phyloP scores from a whole-genome alignment of 129 eudicot genomes.

The Ambrosia artemisiifolia region DNA sequence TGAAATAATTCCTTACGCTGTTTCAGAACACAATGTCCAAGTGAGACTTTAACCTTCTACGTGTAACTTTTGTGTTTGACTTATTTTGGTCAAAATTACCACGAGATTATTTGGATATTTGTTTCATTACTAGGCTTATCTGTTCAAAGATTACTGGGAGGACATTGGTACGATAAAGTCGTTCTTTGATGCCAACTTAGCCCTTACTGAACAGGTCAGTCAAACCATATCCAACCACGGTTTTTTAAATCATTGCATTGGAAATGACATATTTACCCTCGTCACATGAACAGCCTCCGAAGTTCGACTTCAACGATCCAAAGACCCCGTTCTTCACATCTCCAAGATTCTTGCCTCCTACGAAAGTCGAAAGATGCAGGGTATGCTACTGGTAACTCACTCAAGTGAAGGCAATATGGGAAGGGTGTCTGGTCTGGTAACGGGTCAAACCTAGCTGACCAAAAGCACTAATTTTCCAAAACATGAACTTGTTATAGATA shows the following conservation, averaged over 20 bases:
- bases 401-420: background rate
- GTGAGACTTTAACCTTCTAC: constrained; percentile 29
- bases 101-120: background rate
- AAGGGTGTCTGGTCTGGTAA: too few relatives aligned
- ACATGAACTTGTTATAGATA: too few relatives aligned
- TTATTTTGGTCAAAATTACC: background rate
- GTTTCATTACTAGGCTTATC: constrained; percentile 53
- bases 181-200: constrained; percentile 85
- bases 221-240: background rate
- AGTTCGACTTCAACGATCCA: constrained; percentile 72
- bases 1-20: constrained; percentile 82
- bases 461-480: too few relatives aligned
- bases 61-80: background rate
- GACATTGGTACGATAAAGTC: constrained; percentile 87
- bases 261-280: constrained; percentile 1
- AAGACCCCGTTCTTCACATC: constrained; percentile 84
- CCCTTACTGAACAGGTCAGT: constrained; percentile 81
- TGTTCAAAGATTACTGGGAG: constrained; percentile 91
- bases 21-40: constrained; percentile 81
- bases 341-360: constrained; percentile 82
- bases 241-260: background rate
- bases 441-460: background rate
- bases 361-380: constrained; percentile 79
- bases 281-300: constrained; percentile 53
- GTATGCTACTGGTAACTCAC: constrained; percentile 39